phyloP scores from a whole-genome alignment of 2,329 filamentous ascomycete species.

The Immersiporthe knoxdaviesiana region DNA sequence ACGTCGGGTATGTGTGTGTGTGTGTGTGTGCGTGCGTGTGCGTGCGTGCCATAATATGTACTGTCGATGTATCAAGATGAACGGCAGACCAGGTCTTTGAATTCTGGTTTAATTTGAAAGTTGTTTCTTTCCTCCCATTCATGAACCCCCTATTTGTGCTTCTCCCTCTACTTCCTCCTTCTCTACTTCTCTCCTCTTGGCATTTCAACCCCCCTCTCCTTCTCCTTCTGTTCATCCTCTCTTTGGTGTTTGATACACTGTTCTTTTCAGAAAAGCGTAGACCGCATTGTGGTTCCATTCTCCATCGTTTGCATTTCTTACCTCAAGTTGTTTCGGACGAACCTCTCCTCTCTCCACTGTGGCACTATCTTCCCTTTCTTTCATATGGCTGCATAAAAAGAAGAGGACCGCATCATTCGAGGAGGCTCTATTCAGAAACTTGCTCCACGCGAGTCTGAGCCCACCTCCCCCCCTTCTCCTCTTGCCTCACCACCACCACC shows the following conservation, averaged over 20 bases:
- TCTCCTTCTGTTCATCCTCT: not conserved
- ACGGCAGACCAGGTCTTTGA: not conserved
- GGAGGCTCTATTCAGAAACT: constrained; percentile 5
- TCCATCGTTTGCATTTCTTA: not conserved
- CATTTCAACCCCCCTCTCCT: not conserved
- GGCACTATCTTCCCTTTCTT: not conserved
- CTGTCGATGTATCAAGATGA: not conserved
- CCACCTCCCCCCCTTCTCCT: not conserved
- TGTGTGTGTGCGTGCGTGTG: no score
- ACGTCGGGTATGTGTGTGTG: no score
- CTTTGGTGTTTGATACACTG: not conserved
- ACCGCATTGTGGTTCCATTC: not conserved
- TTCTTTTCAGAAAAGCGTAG: not conserved
- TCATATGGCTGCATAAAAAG: not conserved
- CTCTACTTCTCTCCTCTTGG: not conserved
- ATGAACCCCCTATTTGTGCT: not conserved
- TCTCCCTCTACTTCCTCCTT: not conserved
- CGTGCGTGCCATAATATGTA: not conserved
- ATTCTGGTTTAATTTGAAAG: not conserved
- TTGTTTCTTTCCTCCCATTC: not conserved
- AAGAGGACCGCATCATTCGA: not conserved
- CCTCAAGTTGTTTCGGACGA: not conserved
- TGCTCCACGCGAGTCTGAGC: not conserved
- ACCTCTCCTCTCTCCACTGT: not conserved
- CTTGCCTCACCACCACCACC: not conserved